phyloP scores from a whole-genome alignment of 352 stramenopile genomes.

The Globisporangium iwayamae region DNA sequence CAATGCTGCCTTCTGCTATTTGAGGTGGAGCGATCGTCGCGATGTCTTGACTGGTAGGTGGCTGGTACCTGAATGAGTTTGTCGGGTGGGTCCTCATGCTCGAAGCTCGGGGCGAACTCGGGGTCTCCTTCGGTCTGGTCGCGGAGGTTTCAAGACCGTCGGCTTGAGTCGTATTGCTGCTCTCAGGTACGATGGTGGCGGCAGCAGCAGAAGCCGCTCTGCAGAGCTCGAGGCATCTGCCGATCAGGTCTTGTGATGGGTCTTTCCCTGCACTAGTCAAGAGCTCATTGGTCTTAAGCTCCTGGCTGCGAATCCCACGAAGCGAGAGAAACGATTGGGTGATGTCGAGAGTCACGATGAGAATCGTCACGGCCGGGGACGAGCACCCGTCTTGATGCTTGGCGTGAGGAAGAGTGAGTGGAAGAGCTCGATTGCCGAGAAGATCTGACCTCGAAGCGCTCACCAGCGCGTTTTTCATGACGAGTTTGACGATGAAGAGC shows the following conservation, averaged over 20 bases:
- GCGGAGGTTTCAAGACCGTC: neutral
- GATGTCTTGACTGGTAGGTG: too few species aligned
- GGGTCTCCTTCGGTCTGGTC: neutral
- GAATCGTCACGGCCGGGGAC: neutral
- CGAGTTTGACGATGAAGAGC: too few species aligned
- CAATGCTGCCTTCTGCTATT: neutral
- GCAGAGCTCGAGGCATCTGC: neutral
- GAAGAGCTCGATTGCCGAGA: neutral
- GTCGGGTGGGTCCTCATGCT: neutral
- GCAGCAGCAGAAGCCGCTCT: neutral
- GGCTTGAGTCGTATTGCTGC: neutral
- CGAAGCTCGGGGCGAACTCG: neutral
- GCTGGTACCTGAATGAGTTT: neutral
- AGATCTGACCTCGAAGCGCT: too few species aligned
- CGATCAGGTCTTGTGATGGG: neutral
- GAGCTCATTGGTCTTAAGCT: neutral
- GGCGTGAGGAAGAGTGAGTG: neutral
- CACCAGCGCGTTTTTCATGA: too few species aligned
- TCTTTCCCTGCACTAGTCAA: neutral
- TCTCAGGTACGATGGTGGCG: neutral
- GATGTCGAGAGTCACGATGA: neutral
- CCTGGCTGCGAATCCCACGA: neutral
- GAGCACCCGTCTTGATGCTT: neutral
- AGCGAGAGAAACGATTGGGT: neutral
- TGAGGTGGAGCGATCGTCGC: too few species aligned